Conservation (phyloP, 352 stramenopile species). For the Aphanomyces stellatus region DNA sequence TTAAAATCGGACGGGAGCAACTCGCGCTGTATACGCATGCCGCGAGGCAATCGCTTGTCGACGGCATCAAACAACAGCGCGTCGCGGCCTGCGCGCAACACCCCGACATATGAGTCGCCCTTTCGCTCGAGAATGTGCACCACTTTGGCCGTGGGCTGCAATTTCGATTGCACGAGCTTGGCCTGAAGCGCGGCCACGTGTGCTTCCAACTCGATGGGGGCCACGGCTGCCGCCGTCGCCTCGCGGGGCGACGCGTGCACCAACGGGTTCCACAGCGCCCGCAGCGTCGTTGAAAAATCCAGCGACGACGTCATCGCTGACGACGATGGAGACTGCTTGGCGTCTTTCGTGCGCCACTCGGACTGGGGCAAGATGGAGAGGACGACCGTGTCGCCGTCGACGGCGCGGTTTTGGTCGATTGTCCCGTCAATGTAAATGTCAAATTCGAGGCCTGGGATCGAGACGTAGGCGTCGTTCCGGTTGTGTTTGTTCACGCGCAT, state of each 20-base stretch:
- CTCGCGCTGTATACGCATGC: constrained; percentile 58
- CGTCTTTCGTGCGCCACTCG: constrained; percentile 26
- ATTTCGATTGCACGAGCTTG: constrained; percentile 24
- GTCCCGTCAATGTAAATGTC: constrained; percentile 70
- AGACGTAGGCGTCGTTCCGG: constrained; percentile 65
- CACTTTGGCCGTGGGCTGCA: constrained; percentile 54
- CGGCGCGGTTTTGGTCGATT: constrained; percentile 57
- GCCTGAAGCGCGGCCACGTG: constrained; percentile 26
- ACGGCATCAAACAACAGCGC: constrained; percentile 69
- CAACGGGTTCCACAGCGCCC: not conserved
- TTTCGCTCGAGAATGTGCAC: constrained; percentile 58
- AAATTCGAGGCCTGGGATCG: constrained; percentile 57
- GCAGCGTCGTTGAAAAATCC: not conserved
- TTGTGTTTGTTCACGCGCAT: constrained; percentile 71
- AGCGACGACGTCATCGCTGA: not conserved
- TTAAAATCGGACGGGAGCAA: constrained; percentile 67
- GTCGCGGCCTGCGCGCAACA: constrained; percentile 38
- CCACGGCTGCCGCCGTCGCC: constrained; percentile 19
- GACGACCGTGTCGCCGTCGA: constrained; percentile 75
- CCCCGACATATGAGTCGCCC: constrained; percentile 48
- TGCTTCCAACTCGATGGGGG: constrained; percentile 27
- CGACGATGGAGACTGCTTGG: not conserved
- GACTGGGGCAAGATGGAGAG: constrained; percentile 43
- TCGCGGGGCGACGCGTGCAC: not conserved
- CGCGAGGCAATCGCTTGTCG: constrained; percentile 48